Evolutionary conservation across 2,329 filamentous ascomycete species (phyloP).

Genomic region (Exophiala lecanii-corni): DNA sequence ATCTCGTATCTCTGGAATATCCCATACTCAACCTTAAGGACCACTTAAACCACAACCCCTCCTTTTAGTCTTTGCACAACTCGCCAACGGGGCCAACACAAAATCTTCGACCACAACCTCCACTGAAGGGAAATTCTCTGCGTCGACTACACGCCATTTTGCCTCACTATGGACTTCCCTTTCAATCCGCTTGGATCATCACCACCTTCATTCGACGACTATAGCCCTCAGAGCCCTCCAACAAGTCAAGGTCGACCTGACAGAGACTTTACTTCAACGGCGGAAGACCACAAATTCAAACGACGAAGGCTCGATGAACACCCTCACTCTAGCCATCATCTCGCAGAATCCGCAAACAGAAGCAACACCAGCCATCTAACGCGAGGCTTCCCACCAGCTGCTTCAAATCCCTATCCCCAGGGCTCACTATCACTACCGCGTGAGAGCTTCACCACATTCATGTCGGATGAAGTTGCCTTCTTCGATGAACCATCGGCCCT

Average conservation of each 20-base stretch:
- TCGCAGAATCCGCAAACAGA: background rate
- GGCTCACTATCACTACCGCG: background rate
- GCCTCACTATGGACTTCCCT: slow-evolving; percentile 16
- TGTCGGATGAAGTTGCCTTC: slow-evolving; percentile 3
- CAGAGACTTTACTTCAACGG: slow-evolving; percentile 8
- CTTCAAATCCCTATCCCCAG: background rate
- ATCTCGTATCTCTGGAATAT: too few relatives aligned
- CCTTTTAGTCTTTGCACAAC: background rate
- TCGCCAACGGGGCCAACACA: background rate
- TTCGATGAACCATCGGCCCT: slow-evolving; percentile 17
- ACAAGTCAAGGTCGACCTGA: slow-evolving; percentile 14
- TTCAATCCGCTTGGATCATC: slow-evolving; percentile 11
- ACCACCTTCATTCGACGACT: slow-evolving; percentile 14
- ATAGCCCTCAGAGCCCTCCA: slow-evolving; percentile 9
- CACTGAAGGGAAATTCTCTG: slow-evolving; percentile 1
- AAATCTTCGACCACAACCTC: background rate
- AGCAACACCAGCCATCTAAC: background rate
- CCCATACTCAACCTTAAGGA: background rate
- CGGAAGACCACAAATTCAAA: slow-evolving; percentile 17
- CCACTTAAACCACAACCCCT: background rate
- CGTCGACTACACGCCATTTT: too few relatives aligned
- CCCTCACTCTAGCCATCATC: slow-evolving; percentile 2
- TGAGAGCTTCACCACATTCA: slow-evolving; percentile 3
- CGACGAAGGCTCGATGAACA: slow-evolving; percentile 17
- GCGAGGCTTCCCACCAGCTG: background rate